Conservation (phyloP, 139 green algal genomes). For the Coccomyxa sp. region DNA sequence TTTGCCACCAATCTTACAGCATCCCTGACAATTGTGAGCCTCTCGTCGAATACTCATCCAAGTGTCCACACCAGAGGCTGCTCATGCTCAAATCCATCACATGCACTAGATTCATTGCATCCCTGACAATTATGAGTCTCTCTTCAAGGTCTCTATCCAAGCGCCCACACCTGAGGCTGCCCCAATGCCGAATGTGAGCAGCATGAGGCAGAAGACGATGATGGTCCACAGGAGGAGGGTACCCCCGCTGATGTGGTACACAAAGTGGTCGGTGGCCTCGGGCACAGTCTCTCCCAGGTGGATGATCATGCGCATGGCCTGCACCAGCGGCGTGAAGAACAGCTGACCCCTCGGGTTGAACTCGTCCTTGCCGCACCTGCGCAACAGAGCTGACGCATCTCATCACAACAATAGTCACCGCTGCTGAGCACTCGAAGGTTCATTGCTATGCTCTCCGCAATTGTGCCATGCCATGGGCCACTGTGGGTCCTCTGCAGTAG, state of each 20-base stretch:
- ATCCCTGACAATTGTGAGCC: no score
- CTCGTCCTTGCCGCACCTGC: conserved; percentile 23
- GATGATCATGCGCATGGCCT: conserved; percentile 58
- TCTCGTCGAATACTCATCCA: no score
- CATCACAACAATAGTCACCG: no score
- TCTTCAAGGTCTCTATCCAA: no score
- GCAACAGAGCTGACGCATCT: conserved; percentile 28
- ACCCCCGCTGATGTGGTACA: conserved; percentile 9
- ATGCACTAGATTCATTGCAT: no score
- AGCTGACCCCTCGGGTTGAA: conserved; percentile 58
- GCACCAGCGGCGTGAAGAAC: conserved; percentile 62
- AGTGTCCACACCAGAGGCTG: no score
- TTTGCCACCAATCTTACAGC: no score
- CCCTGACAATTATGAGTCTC: no score
- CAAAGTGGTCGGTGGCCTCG: background rate
- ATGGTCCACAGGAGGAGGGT: conserved; percentile 42
- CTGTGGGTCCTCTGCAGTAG: no score
- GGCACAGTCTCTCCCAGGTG: conserved; percentile 56
- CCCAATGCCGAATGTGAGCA: conserved; percentile 64
- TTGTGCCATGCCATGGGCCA: no score
- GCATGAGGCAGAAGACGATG: conserved; percentile 49
- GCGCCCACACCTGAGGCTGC: conserved; percentile 36
- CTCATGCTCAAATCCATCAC: no score
- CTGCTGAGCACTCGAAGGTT: background rate
- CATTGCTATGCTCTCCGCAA: background rate